Conservation (phyloP, 371 early-diverging fungal species). For the Homolaphlyctis polyrhiza region DNA sequence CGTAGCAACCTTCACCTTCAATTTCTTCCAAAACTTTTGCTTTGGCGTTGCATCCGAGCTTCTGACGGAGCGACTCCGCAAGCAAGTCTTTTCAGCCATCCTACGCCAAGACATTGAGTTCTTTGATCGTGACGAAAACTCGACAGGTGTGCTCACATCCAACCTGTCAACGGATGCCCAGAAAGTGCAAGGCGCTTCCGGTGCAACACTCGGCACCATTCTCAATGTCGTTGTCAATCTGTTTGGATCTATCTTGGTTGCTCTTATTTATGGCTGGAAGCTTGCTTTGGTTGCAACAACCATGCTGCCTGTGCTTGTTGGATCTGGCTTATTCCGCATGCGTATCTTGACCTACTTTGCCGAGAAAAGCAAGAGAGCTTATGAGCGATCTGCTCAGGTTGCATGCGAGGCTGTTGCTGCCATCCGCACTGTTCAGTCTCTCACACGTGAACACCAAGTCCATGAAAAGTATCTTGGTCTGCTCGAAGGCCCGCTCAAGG, state of each 20-base stretch:
- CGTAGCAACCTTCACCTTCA: constrained; percentile 18
- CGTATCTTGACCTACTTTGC: constrained; percentile 25
- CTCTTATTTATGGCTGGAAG: constrained; percentile 75
- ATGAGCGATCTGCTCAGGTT: constrained; percentile 58
- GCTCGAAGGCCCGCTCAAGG: constrained; percentile 25
- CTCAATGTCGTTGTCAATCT: constrained; percentile 19
- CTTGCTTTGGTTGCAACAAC: constrained; percentile 54
- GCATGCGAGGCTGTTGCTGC: constrained; percentile 82
- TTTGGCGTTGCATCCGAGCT: constrained; percentile 29
- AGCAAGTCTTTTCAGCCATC: constrained; percentile 50
- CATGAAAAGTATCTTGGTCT: constrained; percentile 13
- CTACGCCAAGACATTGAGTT: constrained; percentile 80
- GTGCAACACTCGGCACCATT: constrained; percentile 12
- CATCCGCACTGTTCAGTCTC: constrained; percentile 80
- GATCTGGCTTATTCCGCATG: constrained; percentile 12
- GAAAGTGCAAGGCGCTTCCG: constrained; percentile 47
- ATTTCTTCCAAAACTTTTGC: constrained; percentile 44
- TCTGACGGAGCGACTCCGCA: constrained; percentile 57
- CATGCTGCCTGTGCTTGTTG: constrained; percentile 20
- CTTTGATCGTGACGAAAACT: constrained; percentile 80
- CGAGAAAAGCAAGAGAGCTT: constrained; percentile 27
- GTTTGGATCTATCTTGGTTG: constrained; percentile 56
- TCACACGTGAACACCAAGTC: constrained; percentile 66
- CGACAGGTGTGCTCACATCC: constrained; percentile 76
- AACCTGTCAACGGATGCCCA: constrained; percentile 81